Evolutionary conservation across 257 asterid species (phyloP).

Genomic region (Linaria vulgaris): DNA sequence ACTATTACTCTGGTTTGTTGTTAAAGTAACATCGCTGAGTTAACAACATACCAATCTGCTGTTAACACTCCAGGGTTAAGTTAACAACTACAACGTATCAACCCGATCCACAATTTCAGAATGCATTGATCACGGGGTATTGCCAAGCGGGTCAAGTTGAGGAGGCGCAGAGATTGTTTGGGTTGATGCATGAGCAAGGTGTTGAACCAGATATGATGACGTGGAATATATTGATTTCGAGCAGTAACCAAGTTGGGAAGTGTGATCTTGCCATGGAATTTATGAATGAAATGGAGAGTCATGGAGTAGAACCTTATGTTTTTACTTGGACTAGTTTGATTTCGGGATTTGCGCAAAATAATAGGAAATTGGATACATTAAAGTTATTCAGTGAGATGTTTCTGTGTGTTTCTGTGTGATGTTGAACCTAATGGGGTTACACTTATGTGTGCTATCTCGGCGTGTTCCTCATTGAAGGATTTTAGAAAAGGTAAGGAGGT

Average conservation of each 20-base stretch:
- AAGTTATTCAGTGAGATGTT: slow-evolving; percentile 56
- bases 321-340: slow-evolving; percentile 74
- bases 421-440: slow-evolving; percentile 69
- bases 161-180: slow-evolving; percentile 52
- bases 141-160: slow-evolving; percentile 47
- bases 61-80: too few relatives aligned
- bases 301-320: slow-evolving; percentile 59
- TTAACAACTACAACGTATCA: too few relatives aligned
- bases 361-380: slow-evolving; percentile 47
- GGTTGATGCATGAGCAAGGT: slow-evolving; percentile 52
- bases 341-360: slow-evolving; percentile 63
- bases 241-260: slow-evolving; percentile 58
- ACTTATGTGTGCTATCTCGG: slow-evolving; percentile 55
- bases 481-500: slow-evolving; percentile 63
- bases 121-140: slow-evolving; percentile 64
- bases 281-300: slow-evolving; percentile 61
- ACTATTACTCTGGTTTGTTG: too few relatives aligned
- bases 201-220: slow-evolving; percentile 60
- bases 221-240: slow-evolving; percentile 66
- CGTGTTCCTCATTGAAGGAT: slow-evolving; percentile 57
- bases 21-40: too few relatives aligned
- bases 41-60: too few relatives aligned
- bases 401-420: slow-evolving; percentile 43
- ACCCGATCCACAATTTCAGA: too few relatives aligned
- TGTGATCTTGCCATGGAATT: slow-evolving; percentile 54